Conservation (phyloP, 257 asterid genomes). For the Solanum pimpinellifolium region DNA sequence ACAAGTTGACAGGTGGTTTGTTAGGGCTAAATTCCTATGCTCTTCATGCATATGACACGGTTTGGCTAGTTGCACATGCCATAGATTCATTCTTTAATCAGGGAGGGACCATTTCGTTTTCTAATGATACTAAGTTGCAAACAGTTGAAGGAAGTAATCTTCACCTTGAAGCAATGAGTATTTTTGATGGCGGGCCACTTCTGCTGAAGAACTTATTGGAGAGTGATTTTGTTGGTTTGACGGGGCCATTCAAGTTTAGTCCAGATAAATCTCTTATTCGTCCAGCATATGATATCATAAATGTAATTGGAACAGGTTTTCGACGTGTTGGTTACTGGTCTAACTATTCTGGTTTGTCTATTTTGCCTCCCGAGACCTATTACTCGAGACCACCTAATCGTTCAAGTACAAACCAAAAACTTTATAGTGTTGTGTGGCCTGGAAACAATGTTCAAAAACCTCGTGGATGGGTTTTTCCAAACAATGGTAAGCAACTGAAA, state of each 20-base stretch:
- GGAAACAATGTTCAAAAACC: slow-evolving; percentile 62
- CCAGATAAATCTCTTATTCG: slow-evolving; percentile 37
- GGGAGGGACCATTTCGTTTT: slow-evolving; percentile 68
- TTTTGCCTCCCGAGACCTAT: slow-evolving; percentile 52
- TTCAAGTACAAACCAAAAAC: slow-evolving; percentile 35
- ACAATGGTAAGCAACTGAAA: slow-evolving; percentile 60
- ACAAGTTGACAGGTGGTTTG: slow-evolving; percentile 36
- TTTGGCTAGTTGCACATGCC: slow-evolving; percentile 83
- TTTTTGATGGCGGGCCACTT: slow-evolving; percentile 75
- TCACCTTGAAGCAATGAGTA: slow-evolving; percentile 51
- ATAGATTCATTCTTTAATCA: slow-evolving; percentile 47
- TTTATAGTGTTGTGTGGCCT: slow-evolving; percentile 76
- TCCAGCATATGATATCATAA: slow-evolving; percentile 75
- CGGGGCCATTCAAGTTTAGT: slow-evolving; percentile 60
- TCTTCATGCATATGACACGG: slow-evolving; percentile 71
- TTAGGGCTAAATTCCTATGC: slow-evolving; percentile 64
- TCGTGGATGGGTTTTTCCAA: slow-evolving; percentile 97
- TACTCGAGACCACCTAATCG: slow-evolving; percentile 35
- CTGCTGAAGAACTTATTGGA: slow-evolving; percentile 41
- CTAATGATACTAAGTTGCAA: slow-evolving; percentile 42
- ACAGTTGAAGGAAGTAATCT: slow-evolving; percentile 36
- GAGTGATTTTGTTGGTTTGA: slow-evolving; percentile 60
- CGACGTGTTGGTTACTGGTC: slow-evolving; percentile 82
- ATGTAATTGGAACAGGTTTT: slow-evolving; percentile 71
- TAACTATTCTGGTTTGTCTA: slow-evolving; percentile 66